Percentiles rank a stretch among this genome's conserved stretches.
phyloP scores from a whole-genome alignment of 2,329 filamentous ascomycete species.

The Aschersonia sp. region DNA sequence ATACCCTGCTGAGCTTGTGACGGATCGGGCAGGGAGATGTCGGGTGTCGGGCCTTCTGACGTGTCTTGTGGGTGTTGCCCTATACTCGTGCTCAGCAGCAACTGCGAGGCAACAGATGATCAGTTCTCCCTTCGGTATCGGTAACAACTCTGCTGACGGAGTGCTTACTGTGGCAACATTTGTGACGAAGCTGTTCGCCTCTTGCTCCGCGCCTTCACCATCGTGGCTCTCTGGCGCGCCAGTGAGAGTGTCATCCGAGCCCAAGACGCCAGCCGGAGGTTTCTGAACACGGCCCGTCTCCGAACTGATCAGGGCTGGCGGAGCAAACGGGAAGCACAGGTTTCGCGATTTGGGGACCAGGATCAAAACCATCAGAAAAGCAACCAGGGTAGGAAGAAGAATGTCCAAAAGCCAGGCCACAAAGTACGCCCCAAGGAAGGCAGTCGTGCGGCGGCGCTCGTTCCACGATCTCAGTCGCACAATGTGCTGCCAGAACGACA shows the following conservation, averaged over 20 bases:
- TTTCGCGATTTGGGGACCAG: slow-evolving; percentile 46
- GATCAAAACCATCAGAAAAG: slow-evolving; percentile 50
- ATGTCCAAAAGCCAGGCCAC: slow-evolving; percentile 60
- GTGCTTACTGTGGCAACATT: slow-evolving; percentile 35
- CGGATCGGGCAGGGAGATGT: slow-evolving; percentile 38
- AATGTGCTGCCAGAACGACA: slow-evolving; percentile 58
- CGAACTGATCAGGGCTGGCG: slow-evolving; percentile 55
- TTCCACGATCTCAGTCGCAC: slow-evolving; percentile 67
- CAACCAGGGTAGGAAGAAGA: slow-evolving; percentile 46
- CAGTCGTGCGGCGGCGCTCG: slow-evolving; percentile 52
- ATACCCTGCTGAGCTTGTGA: slow-evolving; percentile 21
- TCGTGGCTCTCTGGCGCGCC: slow-evolving; percentile 73
- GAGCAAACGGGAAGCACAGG: slow-evolving; percentile 62
- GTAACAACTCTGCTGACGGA: background rate
- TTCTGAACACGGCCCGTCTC: slow-evolving; percentile 64
- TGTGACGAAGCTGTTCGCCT: slow-evolving; percentile 69
- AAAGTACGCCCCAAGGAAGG: slow-evolving; percentile 42
- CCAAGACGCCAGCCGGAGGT: slow-evolving; percentile 60
- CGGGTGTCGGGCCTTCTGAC: slow-evolving; percentile 36
- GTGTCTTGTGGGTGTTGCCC: slow-evolving; percentile 30
- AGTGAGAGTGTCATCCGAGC: slow-evolving; percentile 60
- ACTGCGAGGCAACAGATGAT: slow-evolving; percentile 19
- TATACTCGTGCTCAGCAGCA: slow-evolving; percentile 63
- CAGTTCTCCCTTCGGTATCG: background rate
- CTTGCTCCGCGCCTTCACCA: slow-evolving; percentile 71